phyloP scores from a whole-genome alignment of 176 grass and related monocot genomes.

The Aegilops speltoides region DNA sequence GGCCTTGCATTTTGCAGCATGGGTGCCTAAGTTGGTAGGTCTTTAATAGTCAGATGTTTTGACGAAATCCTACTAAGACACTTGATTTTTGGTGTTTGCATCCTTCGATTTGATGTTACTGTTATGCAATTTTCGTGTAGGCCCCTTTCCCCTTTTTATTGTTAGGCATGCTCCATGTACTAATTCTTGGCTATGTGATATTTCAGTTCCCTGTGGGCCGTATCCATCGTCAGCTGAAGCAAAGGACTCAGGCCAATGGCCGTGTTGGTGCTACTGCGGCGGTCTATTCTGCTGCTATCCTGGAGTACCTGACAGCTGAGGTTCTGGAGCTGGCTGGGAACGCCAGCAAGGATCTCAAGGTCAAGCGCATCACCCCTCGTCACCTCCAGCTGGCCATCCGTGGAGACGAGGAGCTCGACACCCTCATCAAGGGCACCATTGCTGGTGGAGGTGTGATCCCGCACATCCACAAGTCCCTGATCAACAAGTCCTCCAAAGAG shows the following conservation, averaged over 20 bases:
- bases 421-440: constrained; percentile 80
- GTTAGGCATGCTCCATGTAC: not conserved
- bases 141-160: too few relatives aligned
- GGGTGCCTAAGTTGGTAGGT: not conserved
- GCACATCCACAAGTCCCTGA: constrained; percentile 75
- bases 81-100: not conserved
- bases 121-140: not conserved
- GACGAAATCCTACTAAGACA: not conserved
- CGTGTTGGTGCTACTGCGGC: constrained; percentile 73
- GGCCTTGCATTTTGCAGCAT: not conserved
- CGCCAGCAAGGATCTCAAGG: constrained; percentile 75
- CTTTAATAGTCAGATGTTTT: not conserved
- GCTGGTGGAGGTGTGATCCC: constrained; percentile 72
- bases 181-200: not conserved
- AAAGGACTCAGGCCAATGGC: constrained; percentile 61
- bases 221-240: constrained; percentile 66
- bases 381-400: constrained; percentile 74
- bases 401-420: constrained; percentile 67
- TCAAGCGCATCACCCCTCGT: constrained; percentile 73
- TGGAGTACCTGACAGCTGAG: constrained; percentile 63
- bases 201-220: constrained; percentile 67
- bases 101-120: not conserved
- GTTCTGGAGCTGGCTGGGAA: constrained; percentile 68
- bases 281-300: constrained; percentile 65
- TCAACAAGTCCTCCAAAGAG: constrained; percentile 81